Evolutionary conservation across 169 alveolate genomes (phyloP).

Genomic region (Theileria orientalis): DNA sequence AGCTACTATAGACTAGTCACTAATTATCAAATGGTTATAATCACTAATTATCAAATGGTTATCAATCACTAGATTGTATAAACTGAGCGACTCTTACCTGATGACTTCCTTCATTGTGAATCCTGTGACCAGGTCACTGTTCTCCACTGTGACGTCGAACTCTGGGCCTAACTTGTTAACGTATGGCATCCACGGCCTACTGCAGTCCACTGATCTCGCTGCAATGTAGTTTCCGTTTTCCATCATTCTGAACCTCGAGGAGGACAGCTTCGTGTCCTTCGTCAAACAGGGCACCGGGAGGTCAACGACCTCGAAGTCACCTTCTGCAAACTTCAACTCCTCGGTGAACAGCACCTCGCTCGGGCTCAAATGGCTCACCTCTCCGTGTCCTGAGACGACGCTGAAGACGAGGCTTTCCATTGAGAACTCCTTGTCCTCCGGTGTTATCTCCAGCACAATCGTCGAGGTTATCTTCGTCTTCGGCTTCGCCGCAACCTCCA

Average conservation of each 20-base stretch:
- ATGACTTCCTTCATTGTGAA: too few relatives aligned
- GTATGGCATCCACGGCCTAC: constrained; percentile 46
- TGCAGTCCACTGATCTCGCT: constrained; percentile 52
- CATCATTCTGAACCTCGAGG: constrained; percentile 21
- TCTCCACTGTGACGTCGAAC: not conserved
- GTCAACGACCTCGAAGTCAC: not conserved
- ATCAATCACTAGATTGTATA: constrained; percentile 6
- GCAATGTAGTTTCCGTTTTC: constrained; percentile 30
- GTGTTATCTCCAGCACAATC: too few relatives aligned
- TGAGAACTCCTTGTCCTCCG: too few relatives aligned
- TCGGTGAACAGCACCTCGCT: not conserved
- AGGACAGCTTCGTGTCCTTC: not conserved
- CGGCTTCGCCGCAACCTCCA: too few relatives aligned
- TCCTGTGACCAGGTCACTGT: constrained; percentile 1
- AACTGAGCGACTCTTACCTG: too few relatives aligned
- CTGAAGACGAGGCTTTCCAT: too few relatives aligned
- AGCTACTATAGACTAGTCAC: too few relatives aligned
- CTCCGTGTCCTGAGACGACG: not conserved
- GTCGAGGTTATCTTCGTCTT: too few relatives aligned
- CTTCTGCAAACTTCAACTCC: not conserved
- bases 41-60: not conserved
- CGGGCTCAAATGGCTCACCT: not conserved
- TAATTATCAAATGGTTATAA: not conserved
- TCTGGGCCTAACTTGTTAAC: not conserved
- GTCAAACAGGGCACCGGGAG: constrained; percentile 15